Evolutionary conservation across 495 filamentous ascomycete genomes (phyloP), one percentile per base, ranked within the genome.

Genomic region (Penicillium silybi): DNA sequence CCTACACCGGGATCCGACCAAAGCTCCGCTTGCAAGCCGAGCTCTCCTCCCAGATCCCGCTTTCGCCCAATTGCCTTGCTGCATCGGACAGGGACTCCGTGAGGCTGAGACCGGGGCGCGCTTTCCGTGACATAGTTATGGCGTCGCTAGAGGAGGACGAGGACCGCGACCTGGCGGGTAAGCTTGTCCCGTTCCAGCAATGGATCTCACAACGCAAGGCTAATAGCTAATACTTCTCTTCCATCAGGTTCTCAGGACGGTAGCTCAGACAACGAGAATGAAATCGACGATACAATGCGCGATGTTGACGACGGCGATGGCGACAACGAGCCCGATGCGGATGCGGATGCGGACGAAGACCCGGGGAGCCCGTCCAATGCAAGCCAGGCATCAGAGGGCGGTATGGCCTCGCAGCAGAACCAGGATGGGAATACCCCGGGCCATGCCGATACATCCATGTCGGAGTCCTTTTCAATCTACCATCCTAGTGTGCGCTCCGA

Each of bases 401-500:
- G 64, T 7, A 63, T 64, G 8, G 50, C 63, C 10, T 57, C 68
- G 7, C 73, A 78, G 51, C 74, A 68, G 34, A 73, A 79, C 45
- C 63, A 63, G 19, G 67, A 73, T 41, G 62, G 73, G 42, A 68
- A 65, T 44, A 61, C 70, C 18, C 62, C 68, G 25, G 53, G 58
- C 35, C 67, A 66, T 52, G 61, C 46, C 15, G 53, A 60, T 17
- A 75, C 63, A 58, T 52, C 57, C 39, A 61, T 44, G 19, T 46
- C 65, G 6, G 71, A 73, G 39, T 59, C 61, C 16, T 59, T 69
- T 44, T 67, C 69, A 35, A 63, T 63, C 20, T 71, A 73, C 47
- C 83, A 83, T 26, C 91, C 88, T 0, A 80, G 71, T 37, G 75
- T 92, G 27, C 86, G 89, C n/a, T 70, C 85, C 25, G 95, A 96